Conservation (phyloP, 2,329 filamentous ascomycete genomes). For the Stagonosporopsis vannaccii region DNA sequence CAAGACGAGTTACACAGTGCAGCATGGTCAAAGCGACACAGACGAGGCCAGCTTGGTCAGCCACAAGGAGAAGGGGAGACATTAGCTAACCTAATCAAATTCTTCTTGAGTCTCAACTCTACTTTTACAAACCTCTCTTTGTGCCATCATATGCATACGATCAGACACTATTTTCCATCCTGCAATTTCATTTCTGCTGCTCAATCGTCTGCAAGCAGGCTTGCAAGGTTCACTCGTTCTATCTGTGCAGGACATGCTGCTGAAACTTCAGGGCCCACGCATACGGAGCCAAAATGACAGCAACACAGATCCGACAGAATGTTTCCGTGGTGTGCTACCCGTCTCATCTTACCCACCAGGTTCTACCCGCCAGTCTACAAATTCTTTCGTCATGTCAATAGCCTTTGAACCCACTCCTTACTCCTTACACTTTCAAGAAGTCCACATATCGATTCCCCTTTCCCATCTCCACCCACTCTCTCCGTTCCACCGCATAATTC, state of each 20-base stretch:
- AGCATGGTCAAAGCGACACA: conserved; percentile 25
- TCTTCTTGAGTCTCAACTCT: background rate
- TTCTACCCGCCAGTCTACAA: background rate
- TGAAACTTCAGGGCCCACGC: no score
- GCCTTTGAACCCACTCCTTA: background rate
- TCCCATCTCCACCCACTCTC: background rate
- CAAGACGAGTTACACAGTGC: conserved; percentile 29
- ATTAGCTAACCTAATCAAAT: background rate
- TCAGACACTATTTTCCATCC: no score
- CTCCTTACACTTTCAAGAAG: background rate
- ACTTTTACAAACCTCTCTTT: no score
- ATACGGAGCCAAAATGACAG: background rate
- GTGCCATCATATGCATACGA: no score
- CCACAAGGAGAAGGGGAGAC: conserved; percentile 12
- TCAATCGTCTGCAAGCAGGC: no score
- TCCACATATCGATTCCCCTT: background rate
- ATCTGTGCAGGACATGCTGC: no score
- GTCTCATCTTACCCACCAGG: background rate
- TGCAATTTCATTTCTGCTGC: no score
- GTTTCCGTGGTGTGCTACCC: background rate
- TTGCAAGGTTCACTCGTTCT: no score
- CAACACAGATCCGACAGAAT: no score
- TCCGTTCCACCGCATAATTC: background rate
- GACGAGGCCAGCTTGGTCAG: conserved; percentile 30
- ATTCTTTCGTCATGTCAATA: background rate